Conservation (phyloP, 1,139 yeast genomes). For the Yamadazyma kanchanaburiensis region DNA sequence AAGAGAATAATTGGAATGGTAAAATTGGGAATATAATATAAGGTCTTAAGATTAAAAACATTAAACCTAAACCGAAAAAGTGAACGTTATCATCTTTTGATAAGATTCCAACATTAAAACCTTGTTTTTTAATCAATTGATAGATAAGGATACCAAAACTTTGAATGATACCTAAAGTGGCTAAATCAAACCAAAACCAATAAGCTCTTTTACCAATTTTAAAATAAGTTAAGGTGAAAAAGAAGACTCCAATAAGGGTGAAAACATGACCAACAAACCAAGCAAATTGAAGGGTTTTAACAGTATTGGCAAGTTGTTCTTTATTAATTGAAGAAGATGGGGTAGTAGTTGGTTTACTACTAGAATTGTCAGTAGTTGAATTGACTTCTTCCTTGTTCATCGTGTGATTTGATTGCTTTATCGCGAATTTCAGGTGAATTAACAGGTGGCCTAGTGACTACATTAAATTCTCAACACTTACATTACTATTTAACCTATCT, state of each 20-base stretch:
- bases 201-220: slow-evolving; percentile 21
- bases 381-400: slow-evolving; percentile 3
- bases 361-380: slow-evolving; percentile 1
- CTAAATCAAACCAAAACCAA: slow-evolving; percentile 52
- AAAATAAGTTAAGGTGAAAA: slow-evolving; percentile 50
- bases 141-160: slow-evolving; percentile 77
- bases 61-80: slow-evolving; percentile 42
- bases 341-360: not conserved
- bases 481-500: too few species aligned
- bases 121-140: slow-evolving; percentile 44
- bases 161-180: slow-evolving; percentile 62
- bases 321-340: slow-evolving; percentile 7
- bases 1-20: slow-evolving; percentile 55
- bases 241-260: slow-evolving; percentile 53
- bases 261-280: slow-evolving; percentile 72
- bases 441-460: not conserved
- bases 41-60: slow-evolving; percentile 34
- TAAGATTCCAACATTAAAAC: slow-evolving; percentile 27
- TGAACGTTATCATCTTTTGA: slow-evolving; percentile 48
- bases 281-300: slow-evolving; percentile 49
- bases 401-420: slow-evolving; percentile 3
- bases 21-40: slow-evolving; percentile 41
- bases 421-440: not conserved
- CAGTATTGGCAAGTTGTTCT: slow-evolving; percentile 15
- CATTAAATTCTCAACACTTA: too few species aligned